These are phyloP conservation scores for Pythium periplocum DNA, from an alignment of 352 stramenopile species.

Conservation along the genomic window DNA sequence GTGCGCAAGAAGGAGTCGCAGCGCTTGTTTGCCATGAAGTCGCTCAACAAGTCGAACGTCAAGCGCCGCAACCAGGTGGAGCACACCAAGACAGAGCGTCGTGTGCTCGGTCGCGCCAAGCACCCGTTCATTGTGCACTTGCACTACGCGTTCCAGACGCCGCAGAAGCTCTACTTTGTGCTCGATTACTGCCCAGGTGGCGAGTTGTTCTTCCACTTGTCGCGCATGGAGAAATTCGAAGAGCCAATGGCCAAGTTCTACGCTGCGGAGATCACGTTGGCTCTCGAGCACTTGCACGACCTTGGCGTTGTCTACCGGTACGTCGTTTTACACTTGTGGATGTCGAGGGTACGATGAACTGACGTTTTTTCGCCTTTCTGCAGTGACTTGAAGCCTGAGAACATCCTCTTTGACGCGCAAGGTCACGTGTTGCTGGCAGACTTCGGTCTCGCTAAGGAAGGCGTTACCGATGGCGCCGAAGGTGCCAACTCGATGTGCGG, in stretches of 20 bases:
- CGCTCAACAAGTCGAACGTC: slow-evolving; percentile 88
- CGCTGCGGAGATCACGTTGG: slow-evolving; percentile 87
- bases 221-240: slow-evolving; percentile 86
- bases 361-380: slow-evolving; percentile 1
- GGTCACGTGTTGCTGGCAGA: slow-evolving; percentile 77
- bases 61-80: slow-evolving; percentile 84
- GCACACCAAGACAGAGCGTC: slow-evolving; percentile 76
- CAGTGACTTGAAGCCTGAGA: slow-evolving; percentile 82
- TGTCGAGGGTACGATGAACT: not conserved
- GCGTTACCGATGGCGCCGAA: slow-evolving; percentile 75
- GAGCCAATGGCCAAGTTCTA: slow-evolving; percentile 88
- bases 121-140: slow-evolving; percentile 91
- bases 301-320: slow-evolving; percentile 85
- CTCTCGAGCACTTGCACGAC: slow-evolving; percentile 86
- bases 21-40: slow-evolving; percentile 83
- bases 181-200: slow-evolving; percentile 89
- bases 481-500: slow-evolving; percentile 89
- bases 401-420: slow-evolving; percentile 78
- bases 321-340: slow-evolving; percentile 1
- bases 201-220: slow-evolving; percentile 90
- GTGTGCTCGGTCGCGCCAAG: slow-evolving; percentile 83
- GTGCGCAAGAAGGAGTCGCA: slow-evolving; percentile 72
- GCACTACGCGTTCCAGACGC: slow-evolving; percentile 89
- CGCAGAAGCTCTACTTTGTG: slow-evolving; percentile 90
- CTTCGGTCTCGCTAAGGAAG: slow-evolving; percentile 86